Percentiles rank a stretch among this genome's conserved stretches.
These are phyloP conservation scores for Heliocybe sulcata DNA, from an alignment of 1,284 basidiomycete genomes.

Conservation along the genomic window DNA sequence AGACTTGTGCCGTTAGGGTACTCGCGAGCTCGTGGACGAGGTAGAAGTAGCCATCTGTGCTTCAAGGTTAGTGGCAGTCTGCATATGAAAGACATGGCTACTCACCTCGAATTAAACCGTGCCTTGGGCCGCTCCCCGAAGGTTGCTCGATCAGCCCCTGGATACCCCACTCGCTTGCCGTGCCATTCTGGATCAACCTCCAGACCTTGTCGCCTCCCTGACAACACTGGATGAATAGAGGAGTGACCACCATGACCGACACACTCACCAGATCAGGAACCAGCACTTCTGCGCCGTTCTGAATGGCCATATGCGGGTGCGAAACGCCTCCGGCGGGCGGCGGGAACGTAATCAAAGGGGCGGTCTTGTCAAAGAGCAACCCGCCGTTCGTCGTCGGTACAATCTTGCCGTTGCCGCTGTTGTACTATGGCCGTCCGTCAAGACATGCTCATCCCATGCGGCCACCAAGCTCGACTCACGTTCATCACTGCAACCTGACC, in stretches of 20 bases:
- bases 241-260: background rate
- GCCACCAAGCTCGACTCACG: constrained; percentile 22
- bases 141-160: constrained; percentile 60
- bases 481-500: constrained; percentile 57
- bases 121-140: constrained; percentile 57
- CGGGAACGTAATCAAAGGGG: constrained; percentile 47
- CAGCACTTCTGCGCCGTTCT: constrained; percentile 46
- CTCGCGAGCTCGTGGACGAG: constrained; percentile 58
- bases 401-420: constrained; percentile 47
- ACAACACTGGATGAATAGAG: background rate
- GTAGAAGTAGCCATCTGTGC: constrained; percentile 29
- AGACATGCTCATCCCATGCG: background rate
- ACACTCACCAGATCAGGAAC: constrained; percentile 55
- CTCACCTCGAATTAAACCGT: constrained; percentile 48
- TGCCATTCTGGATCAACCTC: constrained; percentile 37
- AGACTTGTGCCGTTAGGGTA: constrained; percentile 52
- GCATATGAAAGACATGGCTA: constrained; percentile 4
- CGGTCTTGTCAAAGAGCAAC: constrained; percentile 32
- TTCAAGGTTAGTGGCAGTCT: background rate
- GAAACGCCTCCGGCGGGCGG: constrained; percentile 26
- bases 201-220: constrained; percentile 63
- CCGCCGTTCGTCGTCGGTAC: constrained; percentile 35
- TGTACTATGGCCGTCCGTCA: constrained; percentile 33
- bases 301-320: constrained; percentile 57
- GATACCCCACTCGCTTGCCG: constrained; percentile 38